phyloP scores from a whole-genome alignment of 306 rosid species.

The Prinsepia uniflora region DNA sequence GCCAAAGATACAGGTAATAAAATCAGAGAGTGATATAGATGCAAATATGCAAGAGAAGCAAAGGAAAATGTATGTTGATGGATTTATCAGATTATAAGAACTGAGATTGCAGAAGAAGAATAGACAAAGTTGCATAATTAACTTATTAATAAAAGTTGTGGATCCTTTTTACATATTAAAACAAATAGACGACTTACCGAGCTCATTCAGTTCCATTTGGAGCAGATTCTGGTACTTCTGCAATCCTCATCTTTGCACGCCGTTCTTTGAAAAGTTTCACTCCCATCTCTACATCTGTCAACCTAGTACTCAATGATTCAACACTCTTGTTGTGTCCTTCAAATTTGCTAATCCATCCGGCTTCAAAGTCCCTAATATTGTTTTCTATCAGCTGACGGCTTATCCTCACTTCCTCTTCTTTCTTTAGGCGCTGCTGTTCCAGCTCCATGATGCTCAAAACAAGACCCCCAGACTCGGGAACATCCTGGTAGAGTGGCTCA shows the following conservation, averaged over 20 bases:
- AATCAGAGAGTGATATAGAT: not conserved
- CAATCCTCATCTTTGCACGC: constrained; percentile 33
- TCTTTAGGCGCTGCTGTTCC: constrained; percentile 63
- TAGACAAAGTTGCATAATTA: not conserved
- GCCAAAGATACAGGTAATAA: not conserved
- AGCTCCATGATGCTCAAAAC: constrained; percentile 75
- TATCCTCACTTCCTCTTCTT: constrained; percentile 76
- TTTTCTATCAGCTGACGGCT: constrained; percentile 37
- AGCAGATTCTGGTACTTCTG: constrained; percentile 36
- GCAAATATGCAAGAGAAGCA: not conserved
- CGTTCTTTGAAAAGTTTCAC: constrained; percentile 46
- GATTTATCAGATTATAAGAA: not conserved
- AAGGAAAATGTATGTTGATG: not conserved
- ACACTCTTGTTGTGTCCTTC: constrained; percentile 32
- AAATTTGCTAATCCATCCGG: constrained; percentile 36
- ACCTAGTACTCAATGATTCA: constrained; percentile 36
- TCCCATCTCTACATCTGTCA: constrained; percentile 42
- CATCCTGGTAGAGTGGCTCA: constrained; percentile 86
- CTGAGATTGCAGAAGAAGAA: not conserved
- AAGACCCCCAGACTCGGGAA: constrained; percentile 84
- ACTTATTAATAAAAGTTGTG: constrained; percentile 9
- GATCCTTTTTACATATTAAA: not conserved
- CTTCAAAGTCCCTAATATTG: constrained; percentile 50
- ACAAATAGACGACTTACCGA: constrained; percentile 27
- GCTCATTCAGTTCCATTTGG: constrained; percentile 34